phyloP scores from a whole-genome alignment of 306 rosid species.

The Pueraria montana region DNA sequence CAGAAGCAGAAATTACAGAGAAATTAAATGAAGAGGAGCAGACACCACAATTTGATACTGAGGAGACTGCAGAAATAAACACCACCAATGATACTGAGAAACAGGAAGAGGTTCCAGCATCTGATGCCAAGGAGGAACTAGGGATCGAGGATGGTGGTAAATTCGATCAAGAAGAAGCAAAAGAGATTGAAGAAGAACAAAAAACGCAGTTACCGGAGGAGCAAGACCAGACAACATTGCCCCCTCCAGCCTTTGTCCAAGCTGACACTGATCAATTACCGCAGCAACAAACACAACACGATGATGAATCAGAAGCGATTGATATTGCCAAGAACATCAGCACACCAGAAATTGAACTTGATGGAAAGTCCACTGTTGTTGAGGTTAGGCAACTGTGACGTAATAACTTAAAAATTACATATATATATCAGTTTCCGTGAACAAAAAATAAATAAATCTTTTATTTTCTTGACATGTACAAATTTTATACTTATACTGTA shows the following conservation, averaged over 20 bases:
- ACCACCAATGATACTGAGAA: neutral
- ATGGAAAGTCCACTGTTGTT: too few relatives aligned
- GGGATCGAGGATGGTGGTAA: neutral
- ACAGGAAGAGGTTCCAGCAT: neutral
- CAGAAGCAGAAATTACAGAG: neutral
- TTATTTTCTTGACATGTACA: too few relatives aligned
- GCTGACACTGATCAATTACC: too few relatives aligned
- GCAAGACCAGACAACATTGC: neutral
- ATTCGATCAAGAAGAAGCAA: neutral
- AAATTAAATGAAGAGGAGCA: neutral
- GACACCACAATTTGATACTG: neutral
- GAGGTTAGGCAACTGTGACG: too few relatives aligned
- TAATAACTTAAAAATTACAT: too few relatives aligned
- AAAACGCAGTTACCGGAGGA: neutral
- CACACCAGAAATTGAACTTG: too few relatives aligned
- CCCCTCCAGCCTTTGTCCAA: too few relatives aligned
- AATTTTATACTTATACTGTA: neutral
- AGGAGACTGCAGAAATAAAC: neutral
- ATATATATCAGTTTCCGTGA: neutral
- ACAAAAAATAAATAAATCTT: neutral
- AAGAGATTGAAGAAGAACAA: neutral
- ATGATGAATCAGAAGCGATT: too few relatives aligned
- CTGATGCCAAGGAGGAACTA: neutral
- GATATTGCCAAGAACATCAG: too few relatives aligned
- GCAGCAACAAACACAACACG: too few relatives aligned